Percentiles rank a stretch among this genome's conserved stretches.
These are phyloP conservation scores for Ambrosia hybrid DNA, from an alignment of 140 eudicot species.

Conservation along the genomic window DNA sequence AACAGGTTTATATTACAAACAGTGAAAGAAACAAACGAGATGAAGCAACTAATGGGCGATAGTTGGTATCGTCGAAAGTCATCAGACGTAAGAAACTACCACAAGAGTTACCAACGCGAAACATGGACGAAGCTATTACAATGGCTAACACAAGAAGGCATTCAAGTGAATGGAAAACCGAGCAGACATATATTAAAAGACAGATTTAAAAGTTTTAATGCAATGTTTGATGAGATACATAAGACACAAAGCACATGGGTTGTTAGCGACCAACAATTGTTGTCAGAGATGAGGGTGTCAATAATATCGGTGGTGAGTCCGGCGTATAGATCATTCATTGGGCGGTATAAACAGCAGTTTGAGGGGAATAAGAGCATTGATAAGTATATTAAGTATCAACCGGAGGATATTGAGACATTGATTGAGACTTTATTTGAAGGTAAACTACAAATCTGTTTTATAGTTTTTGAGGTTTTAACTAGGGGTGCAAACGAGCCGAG, in stretches of 20 bases:
- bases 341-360: conserved; percentile 62
- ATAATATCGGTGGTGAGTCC: conserved; percentile 81
- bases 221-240: conserved; percentile 79
- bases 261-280: conserved; percentile 80
- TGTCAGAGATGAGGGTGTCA: conserved; percentile 77
- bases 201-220: conserved; percentile 66
- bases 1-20: conserved; percentile 51
- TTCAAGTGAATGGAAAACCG: conserved; percentile 58
- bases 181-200: conserved; percentile 58
- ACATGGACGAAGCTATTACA: conserved; percentile 69
- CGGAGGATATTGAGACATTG: conserved; percentile 75
- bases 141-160: conserved; percentile 61
- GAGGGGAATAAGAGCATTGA: conserved; percentile 52
- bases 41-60: conserved; percentile 62
- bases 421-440: conserved; percentile 86
- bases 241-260: conserved; percentile 79
- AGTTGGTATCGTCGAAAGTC: conserved; percentile 69
- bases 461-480: too few relatives aligned
- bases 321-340: conserved; percentile 78
- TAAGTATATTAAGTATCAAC: conserved; percentile 84
- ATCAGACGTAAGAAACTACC: conserved; percentile 70
- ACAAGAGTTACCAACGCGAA: conserved; percentile 83
- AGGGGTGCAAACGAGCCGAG: too few relatives aligned
- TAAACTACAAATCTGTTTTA: conserved; percentile 7
- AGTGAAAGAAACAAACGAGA: conserved; percentile 57